A percentile compares a stretch with the other conserved stretches of the same genome.
These are phyloP conservation scores for Auricularia heimuer DNA, from an alignment of 768 basidiomycete genomes.

Conservation along the genomic window DNA sequence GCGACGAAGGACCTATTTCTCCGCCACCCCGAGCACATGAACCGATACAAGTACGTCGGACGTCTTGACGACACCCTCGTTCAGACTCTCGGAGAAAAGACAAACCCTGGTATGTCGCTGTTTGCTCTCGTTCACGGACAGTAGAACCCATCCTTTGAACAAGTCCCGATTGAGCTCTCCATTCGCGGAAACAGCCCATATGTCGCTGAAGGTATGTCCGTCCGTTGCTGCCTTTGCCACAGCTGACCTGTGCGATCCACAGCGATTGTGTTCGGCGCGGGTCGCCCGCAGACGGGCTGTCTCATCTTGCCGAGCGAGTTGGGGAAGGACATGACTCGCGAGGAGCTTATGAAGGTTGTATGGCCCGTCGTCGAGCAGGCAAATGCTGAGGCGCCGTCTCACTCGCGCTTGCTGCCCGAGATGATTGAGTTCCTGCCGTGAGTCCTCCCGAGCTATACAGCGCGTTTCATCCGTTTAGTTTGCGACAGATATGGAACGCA, in stretches of 20 bases:
- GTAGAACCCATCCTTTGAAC: not conserved
- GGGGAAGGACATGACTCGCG: conserved; percentile 17
- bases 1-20: conserved; percentile 47
- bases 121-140: not conserved
- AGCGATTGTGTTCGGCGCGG: conserved; percentile 45
- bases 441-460: conserved; percentile 7
- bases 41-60: conserved; percentile 41
- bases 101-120: conserved; percentile 29
- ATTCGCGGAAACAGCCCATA: conserved; percentile 39
- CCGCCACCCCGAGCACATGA: conserved; percentile 30
- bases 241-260: not conserved
- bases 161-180: conserved; percentile 36
- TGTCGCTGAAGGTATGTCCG: conserved; percentile 26
- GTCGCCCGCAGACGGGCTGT: conserved; percentile 37
- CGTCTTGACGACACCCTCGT: conserved; percentile 47
- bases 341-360: conserved; percentile 28
- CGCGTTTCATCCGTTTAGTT: not conserved
- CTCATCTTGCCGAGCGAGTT: conserved; percentile 41
- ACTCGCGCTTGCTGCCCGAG: conserved; percentile 41
- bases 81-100: conserved; percentile 41
- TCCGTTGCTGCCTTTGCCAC: not conserved
- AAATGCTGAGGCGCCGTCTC: conserved; percentile 41
- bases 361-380: conserved; percentile 40
- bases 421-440: conserved; percentile 39
- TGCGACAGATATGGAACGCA: conserved; percentile 25